Conservation (phyloP, 164 flowering plant genomes). For the Stephania cephalantha region DNA sequence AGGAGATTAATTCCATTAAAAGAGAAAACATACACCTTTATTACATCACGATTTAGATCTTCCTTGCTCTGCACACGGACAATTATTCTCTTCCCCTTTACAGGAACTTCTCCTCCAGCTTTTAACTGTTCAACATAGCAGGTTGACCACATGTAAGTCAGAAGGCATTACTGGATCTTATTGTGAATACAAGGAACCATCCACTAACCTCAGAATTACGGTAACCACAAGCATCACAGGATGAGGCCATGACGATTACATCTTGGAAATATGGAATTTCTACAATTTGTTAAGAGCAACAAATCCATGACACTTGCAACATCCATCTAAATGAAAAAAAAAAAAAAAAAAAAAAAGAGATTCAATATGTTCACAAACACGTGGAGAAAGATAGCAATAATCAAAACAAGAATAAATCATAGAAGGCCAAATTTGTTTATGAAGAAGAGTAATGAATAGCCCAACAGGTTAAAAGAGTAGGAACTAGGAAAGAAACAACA, state of each 20-base stretch:
- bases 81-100: slow-evolving; percentile 66
- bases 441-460: neutral
- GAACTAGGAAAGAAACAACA: neutral
- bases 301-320: neutral
- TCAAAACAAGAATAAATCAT: neutral
- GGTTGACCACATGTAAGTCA: neutral
- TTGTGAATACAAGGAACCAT: neutral
- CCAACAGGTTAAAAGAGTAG: neutral
- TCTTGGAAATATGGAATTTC: slow-evolving; percentile 95
- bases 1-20: neutral
- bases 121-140: slow-evolving; percentile 51
- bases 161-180: too few species aligned
- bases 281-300: slow-evolving; percentile 36
- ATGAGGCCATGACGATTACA: slow-evolving; percentile 94
- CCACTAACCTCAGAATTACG: slow-evolving; percentile 86
- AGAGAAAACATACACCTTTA: slow-evolving; percentile 51
- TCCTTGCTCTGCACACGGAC: slow-evolving; percentile 46
- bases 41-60: slow-evolving; percentile 87
- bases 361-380: neutral
- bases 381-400: too few species aligned
- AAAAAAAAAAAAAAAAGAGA: too few species aligned
- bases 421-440: neutral
- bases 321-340: neutral
- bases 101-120: slow-evolving; percentile 81
- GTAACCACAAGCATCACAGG: slow-evolving; percentile 91